These are phyloP conservation scores for Arthrobotrys sphaeroides DNA, from an alignment of 2,329 filamentous ascomycete genomes.

Conservation along the genomic window DNA sequence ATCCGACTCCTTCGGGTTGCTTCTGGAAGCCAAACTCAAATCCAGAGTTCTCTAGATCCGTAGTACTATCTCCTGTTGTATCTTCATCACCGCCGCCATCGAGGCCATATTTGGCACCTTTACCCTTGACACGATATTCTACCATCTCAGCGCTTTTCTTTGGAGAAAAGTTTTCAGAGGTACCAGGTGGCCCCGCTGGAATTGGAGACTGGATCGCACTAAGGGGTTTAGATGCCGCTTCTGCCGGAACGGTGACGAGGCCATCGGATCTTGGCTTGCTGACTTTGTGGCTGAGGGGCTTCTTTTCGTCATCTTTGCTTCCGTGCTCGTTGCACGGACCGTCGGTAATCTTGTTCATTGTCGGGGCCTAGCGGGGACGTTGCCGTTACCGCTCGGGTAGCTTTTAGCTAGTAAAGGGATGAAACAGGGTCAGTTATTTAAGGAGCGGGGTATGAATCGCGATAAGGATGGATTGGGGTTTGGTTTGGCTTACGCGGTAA, in stretches of 20 bases:
- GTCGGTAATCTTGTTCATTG: not conserved
- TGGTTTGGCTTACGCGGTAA: not conserved
- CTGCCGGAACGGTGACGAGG: not conserved
- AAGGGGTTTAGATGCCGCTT: not conserved
- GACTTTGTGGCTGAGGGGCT: not conserved
- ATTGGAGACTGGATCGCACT: not conserved
- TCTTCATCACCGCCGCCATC: not conserved
- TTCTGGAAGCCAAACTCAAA: conserved; percentile 8
- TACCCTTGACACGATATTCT: not conserved
- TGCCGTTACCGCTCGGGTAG: conserved; percentile 4
- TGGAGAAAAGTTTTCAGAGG: not conserved
- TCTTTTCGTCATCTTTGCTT: not conserved
- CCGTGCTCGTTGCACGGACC: not conserved
- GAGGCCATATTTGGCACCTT: not conserved
- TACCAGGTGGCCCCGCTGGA: not conserved
- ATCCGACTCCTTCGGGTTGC: not conserved
- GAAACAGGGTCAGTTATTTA: not conserved
- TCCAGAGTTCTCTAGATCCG: not conserved
- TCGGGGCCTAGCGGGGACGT: not conserved
- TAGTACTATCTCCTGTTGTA: not conserved
- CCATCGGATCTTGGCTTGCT: not conserved
- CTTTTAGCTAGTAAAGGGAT: not conserved
- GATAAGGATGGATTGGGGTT: not conserved
- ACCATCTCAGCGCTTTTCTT: not conserved
- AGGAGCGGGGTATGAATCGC: not conserved